Base-by-base conservation (phyloP, 2,329 filamentous ascomycete species). In the Fonsecaea monophora region DNA sequence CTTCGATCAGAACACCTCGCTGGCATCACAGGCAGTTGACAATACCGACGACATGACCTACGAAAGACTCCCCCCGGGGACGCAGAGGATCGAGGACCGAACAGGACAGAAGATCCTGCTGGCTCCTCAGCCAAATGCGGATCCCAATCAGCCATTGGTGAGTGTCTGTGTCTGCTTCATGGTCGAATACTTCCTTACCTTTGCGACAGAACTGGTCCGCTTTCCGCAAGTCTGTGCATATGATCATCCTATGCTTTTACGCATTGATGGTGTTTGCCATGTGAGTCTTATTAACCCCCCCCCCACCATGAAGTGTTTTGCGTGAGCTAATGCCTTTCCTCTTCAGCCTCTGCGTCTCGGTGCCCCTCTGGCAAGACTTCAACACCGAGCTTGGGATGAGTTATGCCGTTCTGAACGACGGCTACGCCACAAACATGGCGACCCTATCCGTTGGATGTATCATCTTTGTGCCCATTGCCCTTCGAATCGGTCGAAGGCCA, bases 401-500 rank as follows among this genome's bases (percentile, higher is more conserved):
- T 45, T 76, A 75, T 65, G 73, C 74, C 3, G 69, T 74, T 1
- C 65, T 83, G 38, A 84, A 82, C 57, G 76, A 81, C 63, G 77
- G 76, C 3, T 80, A 78, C 66, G 83, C 81, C 1, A 76, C 78
- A 10, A 78, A 77, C 18, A 80, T 76, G 64, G 81, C 76, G 0
- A 75, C 75, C 3, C 68, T 82, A 0, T 77, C 77, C 13, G 60
- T 82, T 8, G 79, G 80, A 1, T 76, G 76, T 53, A 68, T 81
- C 21, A 40, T 82, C n/a, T 75, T 82, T 61, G 76, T 82, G 10
- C 80, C 81, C 0, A 76, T 82, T 30, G 78, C 78, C 10, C 74
- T 80, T 61, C 80, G 80, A 50, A 80, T 76, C 55, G 80, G 81
- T 3, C 72, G 80, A 13, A 75, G 81, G 12, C 78, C 79, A 3